Conservation (phyloP, 192 early-diverging fungal genomes). For the Glomus cerebriforme region DNA sequence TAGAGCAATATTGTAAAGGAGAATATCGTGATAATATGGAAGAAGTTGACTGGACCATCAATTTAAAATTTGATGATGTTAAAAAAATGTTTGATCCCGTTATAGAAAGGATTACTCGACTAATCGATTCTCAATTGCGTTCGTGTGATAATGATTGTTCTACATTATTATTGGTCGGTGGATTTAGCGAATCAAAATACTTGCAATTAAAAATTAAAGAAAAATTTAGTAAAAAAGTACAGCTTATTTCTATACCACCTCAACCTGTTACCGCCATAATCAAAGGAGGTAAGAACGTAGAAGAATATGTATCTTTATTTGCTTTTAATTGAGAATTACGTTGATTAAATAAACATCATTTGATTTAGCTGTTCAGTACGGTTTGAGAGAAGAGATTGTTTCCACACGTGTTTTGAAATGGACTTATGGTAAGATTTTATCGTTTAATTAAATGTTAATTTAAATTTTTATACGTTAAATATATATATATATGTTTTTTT, state of each 20-base stretch:
- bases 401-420: not conserved
- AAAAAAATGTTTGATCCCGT: slow-evolving; percentile 52
- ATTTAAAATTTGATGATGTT: not conserved
- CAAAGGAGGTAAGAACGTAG: slow-evolving; percentile 35
- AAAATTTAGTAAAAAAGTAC: slow-evolving; percentile 48
- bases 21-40: not conserved
- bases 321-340: not conserved
- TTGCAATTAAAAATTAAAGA: slow-evolving; percentile 53
- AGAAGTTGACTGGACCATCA: not conserved
- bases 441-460: not conserved
- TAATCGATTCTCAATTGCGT: slow-evolving; percentile 55
- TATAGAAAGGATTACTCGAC: slow-evolving; percentile 48
- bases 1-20: slow-evolving; percentile 3
- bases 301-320: not conserved
- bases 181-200: slow-evolving; percentile 58
- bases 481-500: no score
- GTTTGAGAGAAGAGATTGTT: slow-evolving; percentile 9
- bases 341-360: not conserved
- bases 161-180: slow-evolving; percentile 57
- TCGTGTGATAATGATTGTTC: slow-evolving; percentile 41
- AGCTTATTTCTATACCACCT: slow-evolving; percentile 52
- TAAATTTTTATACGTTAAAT: not conserved
- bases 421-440: not conserved
- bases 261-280: slow-evolving; percentile 55
- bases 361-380: slow-evolving; percentile 45